A percentile compares a stretch with the other conserved stretches of the same genome.
These are phyloP conservation scores for Kickxella alabastrina DNA, from an alignment of 192 early-diverging fungal species.

Conservation along the genomic window DNA sequence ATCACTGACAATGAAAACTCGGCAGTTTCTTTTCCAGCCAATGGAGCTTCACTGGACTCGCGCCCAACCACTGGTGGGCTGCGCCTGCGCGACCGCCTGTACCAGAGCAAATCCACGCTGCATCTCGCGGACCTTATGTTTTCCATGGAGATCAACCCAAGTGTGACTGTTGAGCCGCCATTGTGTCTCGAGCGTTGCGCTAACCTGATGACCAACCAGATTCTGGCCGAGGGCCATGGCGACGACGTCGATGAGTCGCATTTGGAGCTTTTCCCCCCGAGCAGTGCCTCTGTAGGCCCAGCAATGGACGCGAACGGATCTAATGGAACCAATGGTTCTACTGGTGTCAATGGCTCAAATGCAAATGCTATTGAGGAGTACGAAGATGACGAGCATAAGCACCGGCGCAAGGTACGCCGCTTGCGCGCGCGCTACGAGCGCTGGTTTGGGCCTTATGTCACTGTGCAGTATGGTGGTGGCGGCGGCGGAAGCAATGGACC, in stretches of 20 bases:
- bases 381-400: constrained; percentile 29
- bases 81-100: constrained; percentile 46
- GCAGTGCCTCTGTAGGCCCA: background rate
- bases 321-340: background rate
- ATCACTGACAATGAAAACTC: background rate
- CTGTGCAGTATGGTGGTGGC: constrained; percentile 33
- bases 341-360: constrained; percentile 1
- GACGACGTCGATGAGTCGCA: constrained; percentile 15
- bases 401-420: constrained; percentile 40
- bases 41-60: background rate
- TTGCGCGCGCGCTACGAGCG: constrained; percentile 47
- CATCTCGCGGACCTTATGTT: constrained; percentile 61
- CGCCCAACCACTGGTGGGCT: constrained; percentile 35
- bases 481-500: constrained; percentile 12
- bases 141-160: constrained; percentile 62
- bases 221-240: constrained; percentile 21
- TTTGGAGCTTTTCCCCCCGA: constrained; percentile 5
- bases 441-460: constrained; percentile 50
- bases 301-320: background rate
- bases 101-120: constrained; percentile 45
- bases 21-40: background rate
- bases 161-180: constrained; percentile 60
- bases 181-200: constrained; percentile 58
- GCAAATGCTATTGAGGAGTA: background rate
- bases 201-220: constrained; percentile 55